phyloP scores from a whole-genome alignment of 768 basidiomycete species.

The Candolleomyces aberdarensis region DNA sequence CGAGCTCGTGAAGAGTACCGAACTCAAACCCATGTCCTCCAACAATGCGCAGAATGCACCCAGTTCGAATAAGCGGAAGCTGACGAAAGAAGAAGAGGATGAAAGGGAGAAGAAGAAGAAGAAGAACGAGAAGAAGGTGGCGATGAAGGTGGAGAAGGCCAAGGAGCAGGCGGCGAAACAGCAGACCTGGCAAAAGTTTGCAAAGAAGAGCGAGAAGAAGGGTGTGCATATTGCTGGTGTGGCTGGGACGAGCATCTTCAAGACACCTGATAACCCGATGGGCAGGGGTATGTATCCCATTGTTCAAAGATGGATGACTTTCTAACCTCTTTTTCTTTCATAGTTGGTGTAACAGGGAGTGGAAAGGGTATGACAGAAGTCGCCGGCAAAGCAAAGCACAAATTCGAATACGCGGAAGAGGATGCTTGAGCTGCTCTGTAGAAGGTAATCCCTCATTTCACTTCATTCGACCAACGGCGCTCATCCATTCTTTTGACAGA shows the following conservation, averaged over 20 bases:
- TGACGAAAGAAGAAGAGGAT: constrained; percentile 78
- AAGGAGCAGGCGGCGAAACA: constrained; percentile 86
- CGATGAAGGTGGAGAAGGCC: constrained; percentile 78
- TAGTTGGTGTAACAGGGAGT: constrained; percentile 90
- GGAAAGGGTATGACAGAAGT: constrained; percentile 88
- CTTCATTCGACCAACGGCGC: background rate
- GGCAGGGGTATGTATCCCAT: constrained; percentile 62
- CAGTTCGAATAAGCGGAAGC: constrained; percentile 69
- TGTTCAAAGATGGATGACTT: constrained; percentile 5
- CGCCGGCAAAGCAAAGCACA: constrained; percentile 67
- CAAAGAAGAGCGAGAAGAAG: constrained; percentile 92
- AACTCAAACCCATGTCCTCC: constrained; percentile 66
- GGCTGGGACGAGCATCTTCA: constrained; percentile 88
- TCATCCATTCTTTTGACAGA: background rate
- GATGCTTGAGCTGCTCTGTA: constrained; percentile 27
- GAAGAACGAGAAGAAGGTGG: constrained; percentile 92
- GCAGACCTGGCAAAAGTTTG: constrained; percentile 90
- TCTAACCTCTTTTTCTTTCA: constrained; percentile 14
- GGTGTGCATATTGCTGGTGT: constrained; percentile 88
- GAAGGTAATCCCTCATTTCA: background rate
- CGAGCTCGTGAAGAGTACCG: constrained; percentile 71
- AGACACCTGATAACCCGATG: constrained; percentile 88
- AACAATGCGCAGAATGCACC: constrained; percentile 46
- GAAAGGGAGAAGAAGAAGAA: constrained; percentile 89
- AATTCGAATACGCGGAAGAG: constrained; percentile 57